A percentile compares a stretch with the other conserved stretches of the same genome.
Conservation (phyloP, 345 rosid species). For the Arabidopsis arenosa region DNA sequence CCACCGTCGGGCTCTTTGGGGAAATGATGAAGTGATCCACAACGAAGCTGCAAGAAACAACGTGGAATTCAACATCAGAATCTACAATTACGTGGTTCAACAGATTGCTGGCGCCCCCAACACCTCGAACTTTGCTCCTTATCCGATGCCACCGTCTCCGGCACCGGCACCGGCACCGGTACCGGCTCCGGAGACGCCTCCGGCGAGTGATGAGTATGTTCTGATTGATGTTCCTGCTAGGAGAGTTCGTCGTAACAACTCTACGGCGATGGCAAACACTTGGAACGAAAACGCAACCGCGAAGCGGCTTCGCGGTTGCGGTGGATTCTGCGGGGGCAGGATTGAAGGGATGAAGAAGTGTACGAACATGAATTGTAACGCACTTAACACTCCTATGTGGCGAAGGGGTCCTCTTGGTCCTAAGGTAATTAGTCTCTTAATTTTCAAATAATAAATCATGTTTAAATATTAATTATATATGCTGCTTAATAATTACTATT, state of each 20-base stretch:
- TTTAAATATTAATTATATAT: slow-evolving; percentile 18
- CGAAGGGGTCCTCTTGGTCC: slow-evolving; percentile 50
- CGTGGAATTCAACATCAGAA: slow-evolving; percentile 28
- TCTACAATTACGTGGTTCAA: slow-evolving; percentile 19
- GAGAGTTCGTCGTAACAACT: slow-evolving; percentile 24
- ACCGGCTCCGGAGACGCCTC: not conserved
- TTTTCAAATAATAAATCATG: slow-evolving; percentile 2
- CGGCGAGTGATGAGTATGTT: slow-evolving; percentile 26
- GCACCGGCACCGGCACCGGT: not conserved
- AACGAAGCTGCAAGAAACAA: slow-evolving; percentile 18
- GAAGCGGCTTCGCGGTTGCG: not conserved
- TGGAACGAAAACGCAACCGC: not conserved
- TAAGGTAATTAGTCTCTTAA: slow-evolving; percentile 26
- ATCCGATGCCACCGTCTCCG: slow-evolving; percentile 13
- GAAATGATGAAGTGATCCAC: not conserved
- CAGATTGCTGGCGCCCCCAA: slow-evolving; percentile 34
- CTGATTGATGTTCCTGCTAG: slow-evolving; percentile 38
- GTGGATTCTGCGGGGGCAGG: not conserved
- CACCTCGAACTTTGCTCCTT: slow-evolving; percentile 21
- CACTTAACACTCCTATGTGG: slow-evolving; percentile 44
- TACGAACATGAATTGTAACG: slow-evolving; percentile 39
- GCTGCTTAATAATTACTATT: not conserved
- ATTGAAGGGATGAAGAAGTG: not conserved
- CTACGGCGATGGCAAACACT: not conserved
- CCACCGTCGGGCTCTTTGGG: not conserved